These are phyloP conservation scores for Lipomyces kockii DNA, from an alignment of 805 yeast genomes.

Conservation along the genomic window DNA sequence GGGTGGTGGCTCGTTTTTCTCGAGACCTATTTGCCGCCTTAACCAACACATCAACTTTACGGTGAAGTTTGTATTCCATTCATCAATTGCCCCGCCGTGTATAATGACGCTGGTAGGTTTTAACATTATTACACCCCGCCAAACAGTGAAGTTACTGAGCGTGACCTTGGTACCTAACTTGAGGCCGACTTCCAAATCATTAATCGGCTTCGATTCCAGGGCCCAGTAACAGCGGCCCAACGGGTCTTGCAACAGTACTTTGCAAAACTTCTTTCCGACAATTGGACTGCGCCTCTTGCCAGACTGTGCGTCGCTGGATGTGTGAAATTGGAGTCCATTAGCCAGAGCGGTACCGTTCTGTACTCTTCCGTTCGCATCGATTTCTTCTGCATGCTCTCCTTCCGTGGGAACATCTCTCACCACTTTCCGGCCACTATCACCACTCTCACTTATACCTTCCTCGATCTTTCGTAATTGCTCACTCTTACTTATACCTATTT, in stretches of 20 bases:
- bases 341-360: background rate
- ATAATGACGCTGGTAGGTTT: slow-evolving; percentile 19
- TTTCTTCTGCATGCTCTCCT: background rate
- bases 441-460: slow-evolving; percentile 18
- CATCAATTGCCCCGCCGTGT: slow-evolving; percentile 28
- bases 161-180: slow-evolving; percentile 27
- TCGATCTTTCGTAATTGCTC: slow-evolving; percentile 28
- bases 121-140: slow-evolving; percentile 25
- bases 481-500: slow-evolving; percentile 24
- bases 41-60: slow-evolving; percentile 1
- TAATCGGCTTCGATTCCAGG: slow-evolving; percentile 23
- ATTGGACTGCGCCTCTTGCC: slow-evolving; percentile 1
- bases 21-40: background rate
- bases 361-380: background rate
- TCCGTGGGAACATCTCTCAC: slow-evolving; percentile 19
- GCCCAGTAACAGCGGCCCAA: slow-evolving; percentile 30
- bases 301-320: background rate
- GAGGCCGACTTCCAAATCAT: slow-evolving; percentile 25
- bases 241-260: slow-evolving; percentile 30
- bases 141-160: slow-evolving; percentile 7
- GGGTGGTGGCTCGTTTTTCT: background rate
- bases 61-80: slow-evolving; percentile 27
- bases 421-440: slow-evolving; percentile 10
- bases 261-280: slow-evolving; percentile 29
- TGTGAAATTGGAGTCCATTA: slow-evolving; percentile 9